phyloP scores from a whole-genome alignment of 768 basidiomycete species.

The Lactarius hatsudake region DNA sequence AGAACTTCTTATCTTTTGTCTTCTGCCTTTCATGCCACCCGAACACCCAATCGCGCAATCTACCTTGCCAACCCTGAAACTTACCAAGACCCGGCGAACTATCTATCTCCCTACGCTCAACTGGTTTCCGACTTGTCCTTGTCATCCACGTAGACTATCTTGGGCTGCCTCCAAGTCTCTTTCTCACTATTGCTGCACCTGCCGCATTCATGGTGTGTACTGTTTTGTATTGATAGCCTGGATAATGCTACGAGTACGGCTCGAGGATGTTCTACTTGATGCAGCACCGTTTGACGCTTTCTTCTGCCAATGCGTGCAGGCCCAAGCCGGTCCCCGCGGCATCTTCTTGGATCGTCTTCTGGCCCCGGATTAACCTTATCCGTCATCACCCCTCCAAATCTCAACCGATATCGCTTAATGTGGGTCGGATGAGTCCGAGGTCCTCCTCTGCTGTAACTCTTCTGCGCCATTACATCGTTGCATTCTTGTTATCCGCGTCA shows the following conservation, averaged over 20 bases:
- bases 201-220: not conserved
- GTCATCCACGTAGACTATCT: not conserved
- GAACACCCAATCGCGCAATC: constrained; percentile 7
- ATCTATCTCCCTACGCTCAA: not conserved
- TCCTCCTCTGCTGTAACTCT: constrained; percentile 1
- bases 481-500: not conserved
- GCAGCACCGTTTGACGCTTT: not conserved
- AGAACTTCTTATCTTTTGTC: constrained; percentile 10
- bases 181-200: not conserved
- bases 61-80: constrained; percentile 3
- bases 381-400: constrained; percentile 11
- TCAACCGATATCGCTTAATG: constrained; percentile 10
- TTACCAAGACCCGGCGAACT: not conserved
- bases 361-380: constrained; percentile 20
- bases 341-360: constrained; percentile 5
- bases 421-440: not conserved
- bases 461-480: not conserved
- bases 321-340: constrained; percentile 5
- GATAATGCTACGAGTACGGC: not conserved
- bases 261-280: not conserved
- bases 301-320: not conserved
- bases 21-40: not conserved
- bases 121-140: not conserved
- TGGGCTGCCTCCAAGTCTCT: not conserved
- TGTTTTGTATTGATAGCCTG: not conserved